Percentiles rank a stretch among this genome's conserved stretches.
phyloP scores from a whole-genome alignment of 371 early-diverging fungal species.

The Capillidium heterosporum region DNA sequence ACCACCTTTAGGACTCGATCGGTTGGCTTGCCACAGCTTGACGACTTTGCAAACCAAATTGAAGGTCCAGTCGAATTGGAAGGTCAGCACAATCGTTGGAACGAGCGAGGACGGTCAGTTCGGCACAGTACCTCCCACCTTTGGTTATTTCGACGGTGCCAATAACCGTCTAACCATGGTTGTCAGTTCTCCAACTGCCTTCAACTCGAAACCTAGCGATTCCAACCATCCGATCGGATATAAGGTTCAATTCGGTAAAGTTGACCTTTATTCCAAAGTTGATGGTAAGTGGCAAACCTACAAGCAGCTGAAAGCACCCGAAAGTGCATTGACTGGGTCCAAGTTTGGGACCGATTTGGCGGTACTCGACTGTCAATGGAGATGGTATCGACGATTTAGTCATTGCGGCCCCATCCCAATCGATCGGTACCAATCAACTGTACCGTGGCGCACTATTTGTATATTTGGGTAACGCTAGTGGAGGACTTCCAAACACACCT shows the following conservation, averaged over 20 bases:
- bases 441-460: constrained; percentile 38
- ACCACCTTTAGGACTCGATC: no score
- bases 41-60: no score
- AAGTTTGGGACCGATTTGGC: constrained; percentile 62
- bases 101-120: background rate
- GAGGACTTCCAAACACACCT: constrained; percentile 15
- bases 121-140: constrained; percentile 11
- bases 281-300: no score
- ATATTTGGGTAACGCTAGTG: constrained; percentile 36
- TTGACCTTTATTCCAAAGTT: background rate
- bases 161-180: constrained; percentile 3
- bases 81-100: background rate
- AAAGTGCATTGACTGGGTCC: constrained; percentile 11
- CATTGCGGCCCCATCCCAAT: constrained; percentile 44
- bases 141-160: constrained; percentile 12
- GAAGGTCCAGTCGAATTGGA: no score
- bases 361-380: constrained; percentile 53
- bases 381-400: constrained; percentile 80
- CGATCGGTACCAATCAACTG: constrained; percentile 8
- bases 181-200: background rate
- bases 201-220: background rate
- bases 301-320: background rate
- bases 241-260: background rate
- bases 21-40: no score
- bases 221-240: background rate